These are phyloP conservation scores for Anthoceros angustus DNA, from an alignment of 225 moss, liverwort and hornwort species.

Conservation along the genomic window DNA sequence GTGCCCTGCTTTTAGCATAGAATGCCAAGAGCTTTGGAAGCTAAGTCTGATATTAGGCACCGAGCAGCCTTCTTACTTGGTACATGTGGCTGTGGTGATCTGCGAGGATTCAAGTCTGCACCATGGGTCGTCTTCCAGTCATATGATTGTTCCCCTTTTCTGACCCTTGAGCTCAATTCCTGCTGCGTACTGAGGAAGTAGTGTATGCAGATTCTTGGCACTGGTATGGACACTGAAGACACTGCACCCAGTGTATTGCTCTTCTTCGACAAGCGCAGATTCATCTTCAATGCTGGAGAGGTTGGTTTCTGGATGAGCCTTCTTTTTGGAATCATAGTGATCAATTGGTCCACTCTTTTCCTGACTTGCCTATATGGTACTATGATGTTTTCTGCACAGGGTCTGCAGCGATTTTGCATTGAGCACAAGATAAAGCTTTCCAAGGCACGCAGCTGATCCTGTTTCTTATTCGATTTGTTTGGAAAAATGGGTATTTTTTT, in stretches of 20 bases:
- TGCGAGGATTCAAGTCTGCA: no score
- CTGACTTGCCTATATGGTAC: background rate
- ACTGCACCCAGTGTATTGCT: conserved; percentile 82
- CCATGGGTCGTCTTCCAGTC: background rate
- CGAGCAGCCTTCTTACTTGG: no score
- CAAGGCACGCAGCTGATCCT: conserved; percentile 47
- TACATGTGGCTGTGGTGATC: no score
- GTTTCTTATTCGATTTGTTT: conserved; percentile 18
- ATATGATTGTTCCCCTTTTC: background rate
- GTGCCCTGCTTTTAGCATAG: no score
- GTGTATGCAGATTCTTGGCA: conserved; percentile 70
- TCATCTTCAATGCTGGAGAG: conserved; percentile 98
- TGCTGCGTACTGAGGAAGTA: background rate
- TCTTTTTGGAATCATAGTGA: no score
- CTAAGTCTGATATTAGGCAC: no score
- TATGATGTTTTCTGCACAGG: conserved; percentile 22
- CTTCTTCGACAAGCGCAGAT: conserved; percentile 96
- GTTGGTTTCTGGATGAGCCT: conserved; percentile 12
- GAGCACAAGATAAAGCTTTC: conserved; percentile 99
- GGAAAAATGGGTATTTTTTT: conserved; percentile 50
- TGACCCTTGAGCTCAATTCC: background rate
- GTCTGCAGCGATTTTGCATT: conserved; percentile 92
- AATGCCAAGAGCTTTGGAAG: no score
- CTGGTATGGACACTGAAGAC: conserved; percentile 97
- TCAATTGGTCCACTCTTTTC: no score